Evolutionary conservation across 1,139 yeast genomes (phyloP).

Genomic region (Suhomyces maxii): DNA sequence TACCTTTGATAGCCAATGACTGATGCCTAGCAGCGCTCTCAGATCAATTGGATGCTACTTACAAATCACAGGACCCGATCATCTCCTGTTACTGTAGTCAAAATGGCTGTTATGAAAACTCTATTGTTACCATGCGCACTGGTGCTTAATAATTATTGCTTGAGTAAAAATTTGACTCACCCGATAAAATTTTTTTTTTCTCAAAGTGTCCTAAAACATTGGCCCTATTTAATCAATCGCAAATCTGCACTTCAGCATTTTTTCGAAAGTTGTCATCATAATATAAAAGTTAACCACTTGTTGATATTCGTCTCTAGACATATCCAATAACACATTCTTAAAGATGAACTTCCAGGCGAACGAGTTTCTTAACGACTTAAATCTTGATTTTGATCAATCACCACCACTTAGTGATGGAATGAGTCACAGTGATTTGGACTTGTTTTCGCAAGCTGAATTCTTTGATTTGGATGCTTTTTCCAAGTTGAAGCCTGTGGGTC

Average conservation of each 20-base stretch:
- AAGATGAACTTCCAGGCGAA: conserved; percentile 45
- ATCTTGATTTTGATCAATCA: conserved; percentile 32
- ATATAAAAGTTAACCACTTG: not conserved
- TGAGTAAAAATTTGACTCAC: not conserved
- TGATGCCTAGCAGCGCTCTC: too few species aligned
- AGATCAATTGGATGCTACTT: too few species aligned
- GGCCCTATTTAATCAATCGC: not conserved
- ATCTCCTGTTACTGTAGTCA: not conserved
- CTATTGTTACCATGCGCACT: not conserved
- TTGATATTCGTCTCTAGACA: not conserved
- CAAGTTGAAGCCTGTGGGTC: conserved; percentile 21
- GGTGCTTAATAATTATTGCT: not conserved
- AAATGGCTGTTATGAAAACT: not conserved
- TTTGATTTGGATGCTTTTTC: conserved; percentile 48
- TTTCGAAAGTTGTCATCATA: not conserved
- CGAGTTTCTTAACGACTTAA: conserved; percentile 45
- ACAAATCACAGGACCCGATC: too few species aligned
- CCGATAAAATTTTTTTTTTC: not conserved
- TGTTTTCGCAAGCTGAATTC: conserved; percentile 48
- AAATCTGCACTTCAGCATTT: not conserved
- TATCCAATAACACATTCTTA: conserved; percentile 4
- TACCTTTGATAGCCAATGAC: too few species aligned
- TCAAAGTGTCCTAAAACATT: not conserved
- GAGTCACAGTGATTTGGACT: conserved; percentile 37
- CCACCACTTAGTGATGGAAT: conserved; percentile 17